Evolutionary conservation across 352 stramenopile species (phyloP).

Genomic region (Phytophthora gonapodyides): DNA sequence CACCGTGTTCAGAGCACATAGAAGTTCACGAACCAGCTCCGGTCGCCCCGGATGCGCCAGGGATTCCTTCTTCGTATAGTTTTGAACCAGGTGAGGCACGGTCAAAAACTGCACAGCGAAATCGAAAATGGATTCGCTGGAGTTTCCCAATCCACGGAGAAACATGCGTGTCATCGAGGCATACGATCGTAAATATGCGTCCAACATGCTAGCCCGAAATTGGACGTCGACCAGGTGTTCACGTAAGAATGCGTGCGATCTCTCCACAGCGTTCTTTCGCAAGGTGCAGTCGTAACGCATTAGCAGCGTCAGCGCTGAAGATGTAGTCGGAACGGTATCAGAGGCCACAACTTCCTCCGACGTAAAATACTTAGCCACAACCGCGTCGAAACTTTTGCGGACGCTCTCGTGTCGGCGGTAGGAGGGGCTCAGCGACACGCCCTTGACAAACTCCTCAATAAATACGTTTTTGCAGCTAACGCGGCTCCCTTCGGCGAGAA

Average conservation of each 20-base stretch:
- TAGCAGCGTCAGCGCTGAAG: constrained; percentile 54
- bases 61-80: constrained; percentile 71
- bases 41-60: constrained; percentile 49
- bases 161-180: constrained; percentile 76
- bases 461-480: constrained; percentile 69
- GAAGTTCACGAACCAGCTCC: constrained; percentile 68
- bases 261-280: constrained; percentile 58
- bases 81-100: constrained; percentile 77
- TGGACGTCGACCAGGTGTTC: constrained; percentile 75
- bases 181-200: constrained; percentile 76
- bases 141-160: constrained; percentile 78
- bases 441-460: constrained; percentile 77
- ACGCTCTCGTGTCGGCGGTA: constrained; percentile 63
- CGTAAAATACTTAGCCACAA: constrained; percentile 56
- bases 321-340: constrained; percentile 9
- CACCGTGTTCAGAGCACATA: constrained; percentile 65
- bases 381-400: constrained; percentile 59
- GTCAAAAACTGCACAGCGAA: constrained; percentile 89
- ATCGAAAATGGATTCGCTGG: constrained; percentile 88
- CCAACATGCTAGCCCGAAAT: constrained; percentile 78
- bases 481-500: constrained; percentile 39
- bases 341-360: constrained; percentile 11
- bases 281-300: constrained; percentile 76
- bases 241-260: constrained; percentile 68
- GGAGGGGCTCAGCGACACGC: constrained; percentile 54